Evolutionary conservation across 2,329 filamentous ascomycete species (phyloP).

Genomic region (Cladosporium oxysporum): DNA sequence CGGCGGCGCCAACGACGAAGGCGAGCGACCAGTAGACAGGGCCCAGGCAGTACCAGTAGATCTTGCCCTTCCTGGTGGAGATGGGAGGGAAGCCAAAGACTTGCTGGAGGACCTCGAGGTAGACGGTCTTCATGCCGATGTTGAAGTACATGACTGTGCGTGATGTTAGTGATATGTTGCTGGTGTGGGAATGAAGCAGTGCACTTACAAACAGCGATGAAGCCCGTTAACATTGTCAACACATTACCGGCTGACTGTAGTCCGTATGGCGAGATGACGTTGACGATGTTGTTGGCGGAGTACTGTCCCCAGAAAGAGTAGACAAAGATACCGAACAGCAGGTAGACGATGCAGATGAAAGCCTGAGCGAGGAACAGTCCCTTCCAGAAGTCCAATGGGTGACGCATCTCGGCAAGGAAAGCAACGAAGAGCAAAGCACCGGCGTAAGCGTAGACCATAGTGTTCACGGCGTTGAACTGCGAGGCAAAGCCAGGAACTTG

Average conservation of each 20-base stretch:
- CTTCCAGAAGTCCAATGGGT: constrained; percentile 53
- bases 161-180: neutral
- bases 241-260: constrained; percentile 46
- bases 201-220: constrained; percentile 37
- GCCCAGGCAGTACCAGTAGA: constrained; percentile 53
- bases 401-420: constrained; percentile 58
- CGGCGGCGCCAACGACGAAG: constrained; percentile 56
- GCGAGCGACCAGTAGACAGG: constrained; percentile 61
- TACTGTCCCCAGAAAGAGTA: constrained; percentile 54
- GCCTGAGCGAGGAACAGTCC: constrained; percentile 48
- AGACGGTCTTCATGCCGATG: constrained; percentile 52
- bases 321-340: constrained; percentile 51
- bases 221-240: constrained; percentile 41
- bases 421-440: constrained; percentile 61
- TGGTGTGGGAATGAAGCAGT: neutral
- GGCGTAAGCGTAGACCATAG: constrained; percentile 46
- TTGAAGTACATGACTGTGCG: constrained; percentile 45
- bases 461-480: constrained; percentile 29
- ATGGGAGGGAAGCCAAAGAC: constrained; percentile 54
- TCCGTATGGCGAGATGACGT: constrained; percentile 43
- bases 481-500: constrained; percentile 24
- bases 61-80: constrained; percentile 52
- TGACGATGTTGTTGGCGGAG: constrained; percentile 44
- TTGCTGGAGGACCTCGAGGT: constrained; percentile 57
- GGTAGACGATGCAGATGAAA: constrained; percentile 53